These are phyloP conservation scores for Tillandsia fasciculata DNA, from an alignment of 176 grass and related monocot species.

Conservation along the genomic window DNA sequence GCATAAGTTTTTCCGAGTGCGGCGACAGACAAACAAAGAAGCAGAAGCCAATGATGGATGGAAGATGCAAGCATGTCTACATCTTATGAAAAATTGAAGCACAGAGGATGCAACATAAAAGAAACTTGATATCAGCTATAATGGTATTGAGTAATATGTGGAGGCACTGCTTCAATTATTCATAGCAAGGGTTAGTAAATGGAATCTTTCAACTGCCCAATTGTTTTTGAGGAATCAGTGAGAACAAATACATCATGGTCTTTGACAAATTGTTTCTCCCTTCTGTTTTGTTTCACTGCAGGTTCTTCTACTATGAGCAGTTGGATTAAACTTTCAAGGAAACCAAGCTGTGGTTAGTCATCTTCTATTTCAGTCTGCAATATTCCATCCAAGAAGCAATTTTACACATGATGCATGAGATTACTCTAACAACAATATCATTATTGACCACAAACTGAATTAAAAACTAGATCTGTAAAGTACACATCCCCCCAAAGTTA, in stretches of 20 bases:
- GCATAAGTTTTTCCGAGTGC: slow-evolving; percentile 1
- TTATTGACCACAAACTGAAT: neutral
- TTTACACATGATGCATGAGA: neutral
- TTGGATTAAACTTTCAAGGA: no score
- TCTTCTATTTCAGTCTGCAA: no score
- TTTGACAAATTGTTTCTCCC: no score
- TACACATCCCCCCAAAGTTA: no score
- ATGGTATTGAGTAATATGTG: neutral
- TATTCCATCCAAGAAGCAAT: neutral
- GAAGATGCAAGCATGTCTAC: neutral
- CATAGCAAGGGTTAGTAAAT: neutral
- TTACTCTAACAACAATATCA: neutral
- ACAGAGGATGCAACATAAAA: neutral
- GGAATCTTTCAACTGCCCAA: neutral
- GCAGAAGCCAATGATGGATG: slow-evolving; percentile 7
- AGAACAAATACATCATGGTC: no score
- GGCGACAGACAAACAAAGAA: slow-evolving; percentile 1
- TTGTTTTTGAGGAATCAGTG: neutral
- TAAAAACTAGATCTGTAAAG: neutral
- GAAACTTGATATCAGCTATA: neutral
- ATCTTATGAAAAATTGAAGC: slow-evolving; percentile 10
- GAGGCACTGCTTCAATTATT: neutral
- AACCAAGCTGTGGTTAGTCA: no score
- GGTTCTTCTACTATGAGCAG: no score
- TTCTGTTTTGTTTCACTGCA: no score